Evolutionary conservation across 208 protist genomes (phyloP), one percentile per base, ranked within the genome.

Genomic region (Naegleria lovaniensis): DNA sequence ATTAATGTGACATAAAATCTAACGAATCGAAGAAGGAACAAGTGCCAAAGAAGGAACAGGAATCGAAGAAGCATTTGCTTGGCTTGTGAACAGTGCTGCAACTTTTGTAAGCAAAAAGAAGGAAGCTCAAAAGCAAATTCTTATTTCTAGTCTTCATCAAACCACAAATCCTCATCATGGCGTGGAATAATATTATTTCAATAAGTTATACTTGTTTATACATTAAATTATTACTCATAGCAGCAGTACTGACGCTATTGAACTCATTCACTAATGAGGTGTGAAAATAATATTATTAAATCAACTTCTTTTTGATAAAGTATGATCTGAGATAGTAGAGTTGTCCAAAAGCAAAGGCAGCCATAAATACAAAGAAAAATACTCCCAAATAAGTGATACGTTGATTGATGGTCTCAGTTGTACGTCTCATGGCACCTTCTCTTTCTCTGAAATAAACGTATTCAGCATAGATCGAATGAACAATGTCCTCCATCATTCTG

Each of bases 391-490:
- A 90, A 1, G 51, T 75, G 5, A 90, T 87, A 55, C 89, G 43
- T 38, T 38, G n/a, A 29, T 83, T 88, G 4, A 51, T 90, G 7
- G 33, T 43, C 38, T 97, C 96, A 92, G 96, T 97, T 2, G 95
- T 95, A 91, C 93, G 93, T n/a, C 96, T 94, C 95, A 97, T 96
- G 85, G 96, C 94, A 51, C 91, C 92, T 91, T 98, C 97, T 75
- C 95, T 94, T 88, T 95, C 92, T 91, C 95, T 96, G 91, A 95
- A 96, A 93, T 97, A 97, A 22, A 94, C 40, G 91, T 97, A 97
- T 91, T 97, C 95, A 25, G 92, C 93, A 93, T 97, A 94, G n/a
- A 97, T 93, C 48, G 92, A 92, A 40, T 94, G 93, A 9, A 97
- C 94, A n/a, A 92, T 93, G 89, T 97, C 95, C 91, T 98, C 96